Percentiles rank a stretch among this genome's conserved stretches.
These are phyloP conservation scores for Kluyveromyces nonfermentans DNA, from an alignment of 805 yeast species.

Conservation along the genomic window DNA sequence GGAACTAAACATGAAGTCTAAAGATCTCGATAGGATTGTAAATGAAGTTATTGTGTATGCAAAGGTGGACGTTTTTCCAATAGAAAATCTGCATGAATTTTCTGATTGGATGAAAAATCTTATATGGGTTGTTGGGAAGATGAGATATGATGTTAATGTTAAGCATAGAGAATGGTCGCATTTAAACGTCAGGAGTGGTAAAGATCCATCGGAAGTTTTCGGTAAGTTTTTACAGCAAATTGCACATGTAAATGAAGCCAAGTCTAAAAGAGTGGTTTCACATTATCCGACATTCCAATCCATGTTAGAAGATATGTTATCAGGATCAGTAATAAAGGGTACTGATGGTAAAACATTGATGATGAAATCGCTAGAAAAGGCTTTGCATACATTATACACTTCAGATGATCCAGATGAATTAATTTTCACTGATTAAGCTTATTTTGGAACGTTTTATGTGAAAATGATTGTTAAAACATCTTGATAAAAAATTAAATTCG, in stretches of 20 bases:
- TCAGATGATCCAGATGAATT: conserved; percentile 41
- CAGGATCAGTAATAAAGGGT: conserved; percentile 33
- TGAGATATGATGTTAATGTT: conserved; percentile 46
- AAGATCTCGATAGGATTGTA: conserved; percentile 5
- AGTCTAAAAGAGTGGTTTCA: conserved; percentile 37
- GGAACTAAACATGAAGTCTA: conserved; percentile 4
- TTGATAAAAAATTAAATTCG: background rate
- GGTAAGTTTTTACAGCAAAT: conserved; percentile 46
- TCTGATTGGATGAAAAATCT: conserved; percentile 49
- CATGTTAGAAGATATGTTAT: conserved; percentile 21
- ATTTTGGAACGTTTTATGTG: background rate
- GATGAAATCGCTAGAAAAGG: conserved; percentile 41
- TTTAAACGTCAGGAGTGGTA: conserved; percentile 49
- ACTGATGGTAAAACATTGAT: conserved; percentile 37
- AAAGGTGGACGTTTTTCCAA: conserved; percentile 8
- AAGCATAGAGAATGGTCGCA: conserved; percentile 47
- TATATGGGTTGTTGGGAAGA: conserved; percentile 44
- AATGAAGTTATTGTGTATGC: conserved; percentile 5
- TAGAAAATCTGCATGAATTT: conserved; percentile 33
- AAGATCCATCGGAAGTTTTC: conserved; percentile 37
- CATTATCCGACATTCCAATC: conserved; percentile 33
- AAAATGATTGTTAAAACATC: background rate
- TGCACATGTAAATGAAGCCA: conserved; percentile 45
- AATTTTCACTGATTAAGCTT: conserved; percentile 4
- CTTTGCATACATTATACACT: conserved; percentile 39